Evolutionary conservation across 495 filamentous ascomycete genomes (phyloP).

Genomic region (Recurvomyces mirabilis): DNA sequence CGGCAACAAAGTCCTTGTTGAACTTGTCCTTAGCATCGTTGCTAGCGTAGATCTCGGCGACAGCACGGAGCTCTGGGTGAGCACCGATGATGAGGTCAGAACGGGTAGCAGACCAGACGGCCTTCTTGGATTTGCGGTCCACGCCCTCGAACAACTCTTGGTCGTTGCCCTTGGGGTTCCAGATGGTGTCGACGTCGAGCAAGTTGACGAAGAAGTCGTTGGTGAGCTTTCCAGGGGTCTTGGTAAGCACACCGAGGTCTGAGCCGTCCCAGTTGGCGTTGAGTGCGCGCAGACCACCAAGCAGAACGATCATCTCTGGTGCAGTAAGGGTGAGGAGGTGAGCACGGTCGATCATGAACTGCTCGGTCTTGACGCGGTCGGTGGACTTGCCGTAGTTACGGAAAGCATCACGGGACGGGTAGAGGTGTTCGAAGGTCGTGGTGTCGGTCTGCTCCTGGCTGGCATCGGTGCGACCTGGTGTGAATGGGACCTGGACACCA

Average conservation of each 20-base stretch:
- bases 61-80: conserved; percentile 57
- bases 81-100: conserved; percentile 58
- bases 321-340: conserved; percentile 55
- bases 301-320: conserved; percentile 54
- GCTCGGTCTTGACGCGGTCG: conserved; percentile 46
- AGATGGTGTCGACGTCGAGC: conserved; percentile 51
- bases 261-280: conserved; percentile 58
- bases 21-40: conserved; percentile 47
- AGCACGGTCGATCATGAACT: conserved; percentile 56
- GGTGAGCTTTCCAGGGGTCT: conserved; percentile 50
- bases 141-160: conserved; percentile 48
- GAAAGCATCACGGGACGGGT: conserved; percentile 57
- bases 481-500: conserved; percentile 26
- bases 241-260: conserved; percentile 49
- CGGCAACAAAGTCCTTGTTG: conserved; percentile 55
- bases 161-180: conserved; percentile 41
- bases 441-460: conserved; percentile 54
- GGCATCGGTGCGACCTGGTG: conserved; percentile 31
- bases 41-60: conserved; percentile 54
- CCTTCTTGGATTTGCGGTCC: conserved; percentile 54
- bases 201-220: conserved; percentile 71
- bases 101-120: conserved; percentile 59
- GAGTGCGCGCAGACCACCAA: conserved; percentile 56
- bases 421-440: conserved; percentile 48
- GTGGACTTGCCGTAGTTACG: conserved; percentile 58